phyloP scores from a whole-genome alignment of 1,284 basidiomycete genomes.

The Ustilago tritici region DNA sequence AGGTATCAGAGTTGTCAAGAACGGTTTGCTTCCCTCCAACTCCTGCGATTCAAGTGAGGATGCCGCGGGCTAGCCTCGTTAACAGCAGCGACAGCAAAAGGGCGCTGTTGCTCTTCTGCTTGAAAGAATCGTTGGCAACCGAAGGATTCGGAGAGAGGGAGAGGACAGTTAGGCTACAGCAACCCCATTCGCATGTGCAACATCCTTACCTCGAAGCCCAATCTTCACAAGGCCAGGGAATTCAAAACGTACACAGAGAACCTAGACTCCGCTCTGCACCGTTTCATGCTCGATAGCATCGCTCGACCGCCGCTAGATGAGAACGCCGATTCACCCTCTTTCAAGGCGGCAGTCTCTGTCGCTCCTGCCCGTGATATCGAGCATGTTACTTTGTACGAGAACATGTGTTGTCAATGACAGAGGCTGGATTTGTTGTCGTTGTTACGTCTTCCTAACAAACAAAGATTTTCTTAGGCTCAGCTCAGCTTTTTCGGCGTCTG shows the following conservation, averaged over 20 bases:
- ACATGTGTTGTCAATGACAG: neutral
- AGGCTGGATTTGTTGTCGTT: neutral
- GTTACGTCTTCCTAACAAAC: neutral
- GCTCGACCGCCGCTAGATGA: neutral
- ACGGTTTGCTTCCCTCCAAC: too few species aligned
- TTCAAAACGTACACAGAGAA: neutral
- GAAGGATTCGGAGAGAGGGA: neutral
- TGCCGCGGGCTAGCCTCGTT: neutral
- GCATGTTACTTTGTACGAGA: neutral
- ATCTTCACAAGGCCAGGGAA: neutral
- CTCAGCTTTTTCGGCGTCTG: conserved; percentile 15
- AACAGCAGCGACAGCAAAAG: neutral
- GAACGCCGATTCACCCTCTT: neutral
- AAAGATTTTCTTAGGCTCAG: neutral
- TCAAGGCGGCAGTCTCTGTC: neutral
- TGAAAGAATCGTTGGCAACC: conserved; percentile 2
- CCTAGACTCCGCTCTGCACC: neutral
- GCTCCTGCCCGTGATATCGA: neutral
- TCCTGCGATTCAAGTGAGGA: conserved; percentile 16
- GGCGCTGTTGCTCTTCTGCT: neutral
- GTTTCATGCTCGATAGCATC: neutral
- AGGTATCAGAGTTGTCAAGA: too few species aligned
- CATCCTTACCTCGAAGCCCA: neutral
- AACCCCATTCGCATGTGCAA: conserved; percentile 2
- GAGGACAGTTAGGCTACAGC: neutral